Percentiles rank a stretch among this genome's conserved stretches.
phyloP scores from a whole-genome alignment of 2,329 filamentous ascomycete species.

The Nothophoma quercina region DNA sequence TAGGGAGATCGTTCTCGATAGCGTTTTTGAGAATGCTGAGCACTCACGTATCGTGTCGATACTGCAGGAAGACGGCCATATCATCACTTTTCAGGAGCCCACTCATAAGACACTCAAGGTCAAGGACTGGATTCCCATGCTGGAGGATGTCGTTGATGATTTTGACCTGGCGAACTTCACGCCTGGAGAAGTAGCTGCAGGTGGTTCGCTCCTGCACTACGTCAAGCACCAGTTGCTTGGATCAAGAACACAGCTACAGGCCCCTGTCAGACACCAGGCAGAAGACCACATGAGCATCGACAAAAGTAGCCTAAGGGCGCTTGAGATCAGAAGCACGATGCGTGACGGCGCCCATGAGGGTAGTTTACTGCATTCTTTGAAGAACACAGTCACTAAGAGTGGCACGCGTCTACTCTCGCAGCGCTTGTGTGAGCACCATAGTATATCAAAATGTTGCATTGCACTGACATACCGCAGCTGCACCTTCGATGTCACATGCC shows the following conservation, averaged over 20 bases:
- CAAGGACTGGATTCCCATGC: constrained; percentile 74
- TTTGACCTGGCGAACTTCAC: constrained; percentile 67
- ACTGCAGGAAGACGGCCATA: constrained; percentile 76
- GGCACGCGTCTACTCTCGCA: constrained; percentile 84
- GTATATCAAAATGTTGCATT: not conserved
- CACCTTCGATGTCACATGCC: constrained; percentile 85
- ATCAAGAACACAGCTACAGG: constrained; percentile 80
- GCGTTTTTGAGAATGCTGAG: constrained; percentile 61
- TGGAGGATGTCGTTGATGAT: constrained; percentile 74
- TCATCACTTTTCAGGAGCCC: constrained; percentile 74
- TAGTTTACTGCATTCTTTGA: constrained; percentile 87
- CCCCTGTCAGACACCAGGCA: constrained; percentile 76
- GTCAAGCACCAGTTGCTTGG: constrained; percentile 80
- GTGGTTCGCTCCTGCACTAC: constrained; percentile 83
- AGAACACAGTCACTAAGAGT: constrained; percentile 89
- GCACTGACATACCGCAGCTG: constrained; percentile 56
- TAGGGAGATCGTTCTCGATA: constrained; percentile 81
- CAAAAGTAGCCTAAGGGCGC: constrained; percentile 84
- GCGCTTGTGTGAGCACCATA: constrained; percentile 70
- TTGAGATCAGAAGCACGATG: constrained; percentile 89
- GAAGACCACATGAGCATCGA: constrained; percentile 89
- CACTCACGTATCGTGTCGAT: constrained; percentile 68
- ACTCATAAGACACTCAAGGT: constrained; percentile 57
- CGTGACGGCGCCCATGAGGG: constrained; percentile 80
- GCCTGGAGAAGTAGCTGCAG: constrained; percentile 74